Conservation (phyloP, 306 rosid species). For the Arachis stenosperma region DNA sequence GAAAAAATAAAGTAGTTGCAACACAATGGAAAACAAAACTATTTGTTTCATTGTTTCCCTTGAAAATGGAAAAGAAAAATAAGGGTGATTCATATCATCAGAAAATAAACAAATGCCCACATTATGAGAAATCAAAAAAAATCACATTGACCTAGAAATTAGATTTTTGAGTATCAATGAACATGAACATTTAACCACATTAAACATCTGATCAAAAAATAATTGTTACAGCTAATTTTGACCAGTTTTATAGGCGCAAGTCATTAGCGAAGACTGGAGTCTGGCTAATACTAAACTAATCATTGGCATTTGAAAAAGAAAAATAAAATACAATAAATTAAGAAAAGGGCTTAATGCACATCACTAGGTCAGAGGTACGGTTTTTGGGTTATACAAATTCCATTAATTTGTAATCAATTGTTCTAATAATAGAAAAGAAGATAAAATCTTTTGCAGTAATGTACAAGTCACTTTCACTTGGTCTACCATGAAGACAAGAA, state of each 20-base stretch:
- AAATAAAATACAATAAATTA: not conserved
- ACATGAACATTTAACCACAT: slow-evolving; percentile 1
- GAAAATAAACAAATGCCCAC: slow-evolving; percentile 5
- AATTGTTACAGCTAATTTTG: slow-evolving; percentile 17
- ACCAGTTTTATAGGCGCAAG: not conserved
- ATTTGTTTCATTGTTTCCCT: not conserved
- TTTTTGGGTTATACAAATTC: not conserved
- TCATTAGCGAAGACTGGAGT: not conserved
- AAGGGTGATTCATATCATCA: slow-evolving; percentile 21
- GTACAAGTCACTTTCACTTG: not conserved
- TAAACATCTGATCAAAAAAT: slow-evolving; percentile 17
- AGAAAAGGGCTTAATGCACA: not conserved
- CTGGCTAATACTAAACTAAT: not conserved
- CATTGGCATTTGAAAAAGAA: not conserved
- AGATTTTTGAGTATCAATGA: not conserved
- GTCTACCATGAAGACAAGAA: not conserved
- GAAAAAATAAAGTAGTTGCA: not conserved
- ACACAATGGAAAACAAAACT: not conserved
- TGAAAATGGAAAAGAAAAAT: slow-evolving; percentile 12
- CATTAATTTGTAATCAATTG: not conserved
- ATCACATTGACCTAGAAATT: slow-evolving; percentile 16
- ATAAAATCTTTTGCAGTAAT: slow-evolving; percentile 12
- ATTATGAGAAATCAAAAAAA: not conserved
- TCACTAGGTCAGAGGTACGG: slow-evolving; percentile 5
- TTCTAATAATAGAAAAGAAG: slow-evolving; percentile 3